These are phyloP conservation scores for Lentinula novae-zelandiae DNA, from an alignment of 1,284 basidiomycete genomes.

Conservation along the genomic window DNA sequence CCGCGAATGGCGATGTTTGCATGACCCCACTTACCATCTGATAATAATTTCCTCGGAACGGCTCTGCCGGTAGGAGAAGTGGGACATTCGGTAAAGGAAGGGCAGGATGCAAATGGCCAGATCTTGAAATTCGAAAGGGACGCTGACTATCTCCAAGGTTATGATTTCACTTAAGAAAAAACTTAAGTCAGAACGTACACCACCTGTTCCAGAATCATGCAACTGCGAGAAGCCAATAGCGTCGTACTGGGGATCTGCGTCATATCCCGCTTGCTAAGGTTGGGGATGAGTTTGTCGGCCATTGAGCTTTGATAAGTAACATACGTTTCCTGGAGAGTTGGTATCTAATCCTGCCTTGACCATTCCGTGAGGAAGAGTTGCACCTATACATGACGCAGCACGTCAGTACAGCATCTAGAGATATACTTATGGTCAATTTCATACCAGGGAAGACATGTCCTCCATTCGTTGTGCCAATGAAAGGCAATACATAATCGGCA, in stretches of 20 bases:
- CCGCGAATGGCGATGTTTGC: background rate
- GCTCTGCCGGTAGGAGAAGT: slow-evolving; percentile 36
- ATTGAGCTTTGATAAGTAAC: background rate
- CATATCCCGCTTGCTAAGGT: slow-evolving; percentile 50
- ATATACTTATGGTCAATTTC: background rate
- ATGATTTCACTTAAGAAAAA: slow-evolving; percentile 39
- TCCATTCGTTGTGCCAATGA: slow-evolving; percentile 58
- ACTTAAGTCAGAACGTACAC: slow-evolving; percentile 40
- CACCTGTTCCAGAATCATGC: slow-evolving; percentile 52
- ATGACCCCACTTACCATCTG: slow-evolving; percentile 30
- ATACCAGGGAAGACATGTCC: slow-evolving; percentile 62
- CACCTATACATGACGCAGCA: slow-evolving; percentile 32
- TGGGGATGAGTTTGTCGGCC: background rate
- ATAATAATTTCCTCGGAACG: slow-evolving; percentile 33
- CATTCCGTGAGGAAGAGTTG: slow-evolving; percentile 49
- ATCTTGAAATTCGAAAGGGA: slow-evolving; percentile 40
- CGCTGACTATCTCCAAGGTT: slow-evolving; percentile 20
- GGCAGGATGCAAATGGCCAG: slow-evolving; percentile 32
- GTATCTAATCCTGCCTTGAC: slow-evolving; percentile 60
- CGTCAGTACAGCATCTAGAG: slow-evolving; percentile 54
- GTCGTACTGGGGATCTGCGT: slow-evolving; percentile 44
- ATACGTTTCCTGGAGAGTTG: slow-evolving; percentile 55
- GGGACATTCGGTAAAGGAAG: slow-evolving; percentile 26
- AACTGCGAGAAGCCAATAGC: slow-evolving; percentile 44
- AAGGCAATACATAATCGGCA: slow-evolving; percentile 46